A percentile compares a stretch with the other conserved stretches of the same genome.
Evolutionary conservation across 139 green algal genomes (phyloP).

Genomic region (Picochlorum sp.): DNA sequence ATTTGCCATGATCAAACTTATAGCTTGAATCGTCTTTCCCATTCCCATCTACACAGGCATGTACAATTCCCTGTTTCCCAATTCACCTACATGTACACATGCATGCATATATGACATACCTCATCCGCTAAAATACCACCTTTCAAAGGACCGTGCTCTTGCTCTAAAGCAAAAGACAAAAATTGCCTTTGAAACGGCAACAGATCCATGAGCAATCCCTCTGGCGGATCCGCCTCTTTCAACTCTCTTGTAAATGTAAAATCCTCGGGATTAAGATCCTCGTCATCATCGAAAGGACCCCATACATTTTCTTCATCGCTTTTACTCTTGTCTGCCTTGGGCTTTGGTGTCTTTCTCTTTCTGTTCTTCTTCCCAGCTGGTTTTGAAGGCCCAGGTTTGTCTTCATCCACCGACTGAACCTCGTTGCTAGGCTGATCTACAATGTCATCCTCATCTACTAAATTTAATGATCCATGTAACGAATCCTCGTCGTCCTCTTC

Average conservation of each 20-base stretch:
- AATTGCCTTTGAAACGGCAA: slow-evolving; percentile 92
- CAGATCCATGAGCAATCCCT: slow-evolving; percentile 73
- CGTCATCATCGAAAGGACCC: slow-evolving; percentile 19
- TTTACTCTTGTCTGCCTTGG: neutral
- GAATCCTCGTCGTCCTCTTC: too few species aligned
- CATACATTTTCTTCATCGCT: slow-evolving; percentile 12
- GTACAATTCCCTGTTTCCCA: slow-evolving; percentile 1
- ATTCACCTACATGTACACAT: neutral
- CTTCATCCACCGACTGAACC: neutral
- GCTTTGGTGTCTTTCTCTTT: neutral
- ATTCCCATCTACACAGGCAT: slow-evolving; percentile 63
- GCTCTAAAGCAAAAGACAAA: slow-evolving; percentile 67
- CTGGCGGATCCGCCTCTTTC: slow-evolving; percentile 35
- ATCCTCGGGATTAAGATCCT: slow-evolving; percentile 19
- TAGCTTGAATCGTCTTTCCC: slow-evolving; percentile 79
- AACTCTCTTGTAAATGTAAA: slow-evolving; percentile 24
- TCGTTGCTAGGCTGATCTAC: neutral
- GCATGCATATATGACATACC: slow-evolving; percentile 13
- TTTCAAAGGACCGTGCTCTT: slow-evolving; percentile 54
- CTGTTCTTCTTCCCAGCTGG: neutral
- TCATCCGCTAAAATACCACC: slow-evolving; percentile 89
- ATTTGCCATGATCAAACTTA: slow-evolving; percentile 70
- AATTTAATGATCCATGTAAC: too few species aligned
- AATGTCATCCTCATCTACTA: slow-evolving; percentile 7
- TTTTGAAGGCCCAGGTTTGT: slow-evolving; percentile 6